Evolutionary conservation across 2,329 filamentous ascomycete species (phyloP).

Genomic region (Verticillium zaregamsianum): DNA sequence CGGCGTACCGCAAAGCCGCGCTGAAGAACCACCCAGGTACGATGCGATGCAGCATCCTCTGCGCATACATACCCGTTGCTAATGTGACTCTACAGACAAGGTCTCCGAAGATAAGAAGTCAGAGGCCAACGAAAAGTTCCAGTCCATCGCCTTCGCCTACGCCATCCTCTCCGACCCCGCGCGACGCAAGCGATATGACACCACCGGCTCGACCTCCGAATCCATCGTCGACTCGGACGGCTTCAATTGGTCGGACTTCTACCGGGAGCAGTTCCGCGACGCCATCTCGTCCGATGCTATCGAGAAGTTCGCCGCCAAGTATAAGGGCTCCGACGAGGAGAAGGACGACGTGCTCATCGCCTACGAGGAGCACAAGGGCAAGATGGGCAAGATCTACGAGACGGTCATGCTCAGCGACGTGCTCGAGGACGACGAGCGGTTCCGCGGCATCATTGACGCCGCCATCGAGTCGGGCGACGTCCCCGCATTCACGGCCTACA

Average conservation of each 20-base stretch:
- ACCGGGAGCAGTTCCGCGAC: constrained; percentile 76
- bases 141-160: constrained; percentile 89
- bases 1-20: constrained; percentile 86
- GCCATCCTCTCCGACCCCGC: constrained; percentile 81
- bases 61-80: background rate
- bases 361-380: constrained; percentile 69
- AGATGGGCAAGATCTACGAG: constrained; percentile 75
- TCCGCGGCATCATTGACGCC: constrained; percentile 73
- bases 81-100: constrained; percentile 59
- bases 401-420: constrained; percentile 83
- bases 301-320: constrained; percentile 68
- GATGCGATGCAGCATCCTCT: constrained; percentile 6
- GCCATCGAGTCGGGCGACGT: constrained; percentile 72
- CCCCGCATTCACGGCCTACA: constrained; percentile 63
- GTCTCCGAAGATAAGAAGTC: constrained; percentile 63
- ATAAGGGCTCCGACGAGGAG: constrained; percentile 86
- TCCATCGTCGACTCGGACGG: constrained; percentile 71
- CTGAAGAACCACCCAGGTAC: constrained; percentile 82
- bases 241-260: constrained; percentile 91
- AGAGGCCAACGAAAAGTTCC: constrained; percentile 75
- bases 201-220: constrained; percentile 84
- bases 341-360: constrained; percentile 69
- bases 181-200: constrained; percentile 82
- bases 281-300: constrained; percentile 73
- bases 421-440: constrained; percentile 79